Percentiles rank a stretch among this genome's conserved stretches.
Conservation (phyloP, 2,329 filamentous ascomycete species). For the Colletotrichum godetiae region DNA sequence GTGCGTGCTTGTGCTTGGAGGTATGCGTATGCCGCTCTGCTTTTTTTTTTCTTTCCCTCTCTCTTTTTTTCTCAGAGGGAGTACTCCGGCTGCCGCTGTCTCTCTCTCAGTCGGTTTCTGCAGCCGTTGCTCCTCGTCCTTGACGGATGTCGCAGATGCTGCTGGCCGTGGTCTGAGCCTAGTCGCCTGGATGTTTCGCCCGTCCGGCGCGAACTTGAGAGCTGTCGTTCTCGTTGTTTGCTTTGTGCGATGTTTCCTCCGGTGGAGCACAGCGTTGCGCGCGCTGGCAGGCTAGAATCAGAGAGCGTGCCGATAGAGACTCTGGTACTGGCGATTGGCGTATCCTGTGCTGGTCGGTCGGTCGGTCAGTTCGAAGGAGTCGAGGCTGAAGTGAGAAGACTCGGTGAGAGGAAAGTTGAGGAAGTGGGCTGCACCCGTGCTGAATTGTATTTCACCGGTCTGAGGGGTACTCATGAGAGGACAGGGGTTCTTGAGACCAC, state of each 20-base stretch:
- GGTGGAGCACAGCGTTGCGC: conserved; percentile 35
- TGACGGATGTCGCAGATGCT: conserved; percentile 24
- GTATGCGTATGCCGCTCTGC: conserved; percentile 19
- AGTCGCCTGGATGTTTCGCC: conserved; percentile 22
- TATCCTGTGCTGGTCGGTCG: conserved; percentile 34
- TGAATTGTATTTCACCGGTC: conserved; percentile 55
- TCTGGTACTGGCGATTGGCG: conserved; percentile 35
- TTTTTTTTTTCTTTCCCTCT: not conserved
- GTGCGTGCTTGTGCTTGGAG: conserved; percentile 5
- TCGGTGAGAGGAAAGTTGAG: conserved; percentile 51
- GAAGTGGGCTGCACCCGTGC: conserved; percentile 48
- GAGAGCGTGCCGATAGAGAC: conserved; percentile 35
- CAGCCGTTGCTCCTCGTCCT: not conserved
- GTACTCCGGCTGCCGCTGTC: conserved; percentile 16
- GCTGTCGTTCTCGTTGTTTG: conserved; percentile 19
- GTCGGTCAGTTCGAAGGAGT: conserved; percentile 38
- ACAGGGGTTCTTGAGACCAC: conserved; percentile 41
- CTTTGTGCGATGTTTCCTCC: conserved; percentile 33
- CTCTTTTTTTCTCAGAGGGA: not conserved
- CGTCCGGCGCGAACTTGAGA: conserved; percentile 16
- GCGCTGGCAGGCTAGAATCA: conserved; percentile 27
- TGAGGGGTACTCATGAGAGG: conserved; percentile 51
- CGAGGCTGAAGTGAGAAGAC: conserved; percentile 51
- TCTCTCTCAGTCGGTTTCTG: conserved; percentile 27
- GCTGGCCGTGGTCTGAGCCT: conserved; percentile 28